A percentile compares a stretch with the other conserved stretches of the same genome.
These are phyloP conservation scores for Fusarium verrucosum DNA, from an alignment of 2,329 filamentous ascomycete genomes.

Conservation along the genomic window DNA sequence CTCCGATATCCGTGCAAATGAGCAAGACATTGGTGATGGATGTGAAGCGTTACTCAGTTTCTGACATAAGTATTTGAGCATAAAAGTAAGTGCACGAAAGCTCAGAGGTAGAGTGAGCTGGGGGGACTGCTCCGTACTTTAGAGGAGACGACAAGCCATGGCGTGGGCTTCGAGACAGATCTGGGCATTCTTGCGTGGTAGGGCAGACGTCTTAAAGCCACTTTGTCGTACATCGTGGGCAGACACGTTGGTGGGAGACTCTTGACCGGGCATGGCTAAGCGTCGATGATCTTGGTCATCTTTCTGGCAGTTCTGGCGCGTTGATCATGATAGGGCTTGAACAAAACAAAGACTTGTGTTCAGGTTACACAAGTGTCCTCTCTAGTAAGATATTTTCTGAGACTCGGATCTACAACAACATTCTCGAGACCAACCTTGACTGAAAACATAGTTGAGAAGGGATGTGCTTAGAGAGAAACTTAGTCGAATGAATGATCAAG, in stretches of 20 bases:
- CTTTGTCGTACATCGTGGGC: not conserved
- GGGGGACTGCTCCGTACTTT: conserved; percentile 2
- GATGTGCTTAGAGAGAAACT: not conserved
- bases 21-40: conserved; percentile 25
- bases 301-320: not conserved
- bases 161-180: not conserved
- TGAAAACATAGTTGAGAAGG: not conserved
- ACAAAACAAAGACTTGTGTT: not conserved
- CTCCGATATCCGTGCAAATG: conserved; percentile 32
- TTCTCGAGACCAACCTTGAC: not conserved
- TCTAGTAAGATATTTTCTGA: not conserved
- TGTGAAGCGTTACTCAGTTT: not conserved
- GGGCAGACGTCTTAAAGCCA: not conserved
- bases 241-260: conserved; percentile 3
- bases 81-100: not conserved
- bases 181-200: not conserved
- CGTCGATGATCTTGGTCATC: not conserved
- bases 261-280: conserved; percentile 19
- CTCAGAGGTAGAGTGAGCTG: not conserved
- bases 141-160: conserved; percentile 9
- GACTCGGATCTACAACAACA: not conserved
- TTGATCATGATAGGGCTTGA: not conserved
- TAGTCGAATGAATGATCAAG: not conserved
- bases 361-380: not conserved
- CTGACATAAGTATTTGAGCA: not conserved